A percentile compares a stretch with the other conserved stretches of the same genome.
Evolutionary conservation across 805 yeast species (phyloP).

Genomic region (Candida vaughaniae): DNA sequence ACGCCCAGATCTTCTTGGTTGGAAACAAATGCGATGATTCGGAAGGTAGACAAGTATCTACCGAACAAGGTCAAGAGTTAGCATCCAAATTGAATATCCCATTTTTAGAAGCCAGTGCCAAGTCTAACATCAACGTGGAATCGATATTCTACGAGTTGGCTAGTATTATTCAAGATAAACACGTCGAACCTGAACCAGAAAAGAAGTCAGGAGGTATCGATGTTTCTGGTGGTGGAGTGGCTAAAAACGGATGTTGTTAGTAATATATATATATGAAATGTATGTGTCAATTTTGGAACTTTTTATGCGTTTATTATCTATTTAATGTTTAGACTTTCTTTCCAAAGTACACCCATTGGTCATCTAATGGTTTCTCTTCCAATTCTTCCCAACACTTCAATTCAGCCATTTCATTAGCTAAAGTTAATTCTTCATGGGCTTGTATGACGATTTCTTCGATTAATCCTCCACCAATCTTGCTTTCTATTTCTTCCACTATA

Average conservation of each 20-base stretch:
- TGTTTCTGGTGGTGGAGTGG: conserved; percentile 31
- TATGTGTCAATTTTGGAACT: not conserved
- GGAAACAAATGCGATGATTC: conserved; percentile 95
- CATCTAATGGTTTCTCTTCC: conserved; percentile 74
- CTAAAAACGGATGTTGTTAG: conserved; percentile 42
- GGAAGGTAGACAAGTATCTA: conserved; percentile 79
- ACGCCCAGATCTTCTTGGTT: conserved; percentile 89
- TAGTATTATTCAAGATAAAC: conserved; percentile 78
- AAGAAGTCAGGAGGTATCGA: conserved; percentile 30
- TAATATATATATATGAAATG: not conserved
- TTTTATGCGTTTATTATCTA: not conserved
- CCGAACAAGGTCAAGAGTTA: conserved; percentile 86
- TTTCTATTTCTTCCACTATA: conserved; percentile 64
- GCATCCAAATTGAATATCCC: conserved; percentile 87
- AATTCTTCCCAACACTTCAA: conserved; percentile 78
- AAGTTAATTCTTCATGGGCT: conserved; percentile 74
- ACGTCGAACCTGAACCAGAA: conserved; percentile 41
- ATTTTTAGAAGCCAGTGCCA: conserved; percentile 95
- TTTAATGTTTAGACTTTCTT: conserved; percentile 45
- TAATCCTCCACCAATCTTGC: conserved; percentile 75
- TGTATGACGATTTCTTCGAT: conserved; percentile 81
- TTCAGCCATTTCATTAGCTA: conserved; percentile 65
- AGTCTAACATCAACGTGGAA: conserved; percentile 88
- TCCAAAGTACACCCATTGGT: conserved; percentile 83
- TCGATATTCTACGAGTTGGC: conserved; percentile 90